Evolutionary conservation across 106 monocot species (phyloP), one percentile per base, ranked within the genome.

Genomic region (Allium fistulosum): DNA sequence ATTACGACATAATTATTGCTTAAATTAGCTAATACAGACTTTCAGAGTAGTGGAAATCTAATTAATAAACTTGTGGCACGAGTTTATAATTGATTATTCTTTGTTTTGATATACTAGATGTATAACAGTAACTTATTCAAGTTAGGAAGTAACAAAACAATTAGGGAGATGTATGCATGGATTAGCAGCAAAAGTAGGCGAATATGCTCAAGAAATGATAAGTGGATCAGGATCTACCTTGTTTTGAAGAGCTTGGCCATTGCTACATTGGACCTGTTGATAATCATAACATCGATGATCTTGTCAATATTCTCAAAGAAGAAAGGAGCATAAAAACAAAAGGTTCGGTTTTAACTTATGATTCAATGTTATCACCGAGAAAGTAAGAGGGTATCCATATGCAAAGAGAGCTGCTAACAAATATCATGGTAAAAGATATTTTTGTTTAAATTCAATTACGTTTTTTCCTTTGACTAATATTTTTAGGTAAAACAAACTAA

Each of bases 251-350:
- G 81, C 90, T 94, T 14, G 94, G 94, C 2, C 84, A 90, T 51
- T 94, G 90, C 76, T 94, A 94, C 70, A 94, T 94, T 12, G 94
- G 94, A 49, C 94, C 94, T 7, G 94, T 94, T 15, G 94, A 94
- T 62, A 87, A 87, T 15, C 94, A 94, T 73, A 90, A 87, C 76
- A 76, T 94, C 16, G 90, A 94, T 71, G 94, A 94, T 70, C 87
- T 94, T 17, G 69, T 94, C 12, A 73, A 82, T 66, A 94, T 94
- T 66, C 90, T 94, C 15, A 85, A 76, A 10, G 94, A 94, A 61
- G 94, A 90, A 15, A 90, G 90, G 65, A 85, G 72, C 71, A 90
- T 90, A 47, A 94, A 85, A 51, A 83, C 87, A 18, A 85, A 87
- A 8, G 94, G 94, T 13, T 90, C 94, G 7, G 94, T 94, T 49